These are phyloP conservation scores for Gnomoniopsis sp. DNA, from an alignment of 2,329 filamentous ascomycete species.

Conservation along the genomic window DNA sequence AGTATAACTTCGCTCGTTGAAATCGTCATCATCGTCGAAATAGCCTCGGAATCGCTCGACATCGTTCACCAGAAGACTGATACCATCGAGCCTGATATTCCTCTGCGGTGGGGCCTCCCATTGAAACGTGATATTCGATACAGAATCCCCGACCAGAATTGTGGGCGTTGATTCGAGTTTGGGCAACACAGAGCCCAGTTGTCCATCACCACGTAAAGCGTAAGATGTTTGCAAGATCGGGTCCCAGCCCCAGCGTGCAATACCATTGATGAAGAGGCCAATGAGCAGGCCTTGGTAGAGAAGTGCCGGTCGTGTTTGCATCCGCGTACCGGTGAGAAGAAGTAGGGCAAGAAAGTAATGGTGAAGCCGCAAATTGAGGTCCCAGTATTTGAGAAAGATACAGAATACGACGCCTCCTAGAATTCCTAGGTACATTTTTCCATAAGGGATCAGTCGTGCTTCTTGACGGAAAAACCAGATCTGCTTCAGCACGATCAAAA, in stretches of 20 bases:
- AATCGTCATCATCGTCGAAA: slow-evolving; percentile 52
- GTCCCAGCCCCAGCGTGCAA: slow-evolving; percentile 92
- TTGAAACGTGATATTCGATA: slow-evolving; percentile 64
- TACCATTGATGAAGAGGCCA: slow-evolving; percentile 89
- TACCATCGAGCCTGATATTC: slow-evolving; percentile 59
- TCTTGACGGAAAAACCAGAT: slow-evolving; percentile 84
- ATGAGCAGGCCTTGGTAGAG: slow-evolving; percentile 87
- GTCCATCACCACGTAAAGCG: slow-evolving; percentile 67
- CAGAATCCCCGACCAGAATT: slow-evolving; percentile 41
- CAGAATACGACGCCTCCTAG: slow-evolving; percentile 64
- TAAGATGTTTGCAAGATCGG: slow-evolving; percentile 78
- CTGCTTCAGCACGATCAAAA: slow-evolving; percentile 68
- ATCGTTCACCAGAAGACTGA: slow-evolving; percentile 80
- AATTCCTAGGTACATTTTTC: slow-evolving; percentile 74
- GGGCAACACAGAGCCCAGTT: slow-evolving; percentile 60
- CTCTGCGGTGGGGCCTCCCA: slow-evolving; percentile 47
- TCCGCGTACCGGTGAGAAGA: slow-evolving; percentile 79
- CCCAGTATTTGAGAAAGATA: slow-evolving; percentile 60
- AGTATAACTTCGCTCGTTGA: slow-evolving; percentile 43
- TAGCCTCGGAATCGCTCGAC: slow-evolving; percentile 77
- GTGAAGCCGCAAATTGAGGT: slow-evolving; percentile 82
- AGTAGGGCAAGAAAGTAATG: slow-evolving; percentile 91
- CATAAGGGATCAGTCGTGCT: slow-evolving; percentile 72
- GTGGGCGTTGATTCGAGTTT: slow-evolving; percentile 40
- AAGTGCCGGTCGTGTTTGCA: slow-evolving; percentile 81